phyloP scores from a whole-genome alignment of 2,329 filamentous ascomycete genomes.

The Diaporthe humulicola region DNA sequence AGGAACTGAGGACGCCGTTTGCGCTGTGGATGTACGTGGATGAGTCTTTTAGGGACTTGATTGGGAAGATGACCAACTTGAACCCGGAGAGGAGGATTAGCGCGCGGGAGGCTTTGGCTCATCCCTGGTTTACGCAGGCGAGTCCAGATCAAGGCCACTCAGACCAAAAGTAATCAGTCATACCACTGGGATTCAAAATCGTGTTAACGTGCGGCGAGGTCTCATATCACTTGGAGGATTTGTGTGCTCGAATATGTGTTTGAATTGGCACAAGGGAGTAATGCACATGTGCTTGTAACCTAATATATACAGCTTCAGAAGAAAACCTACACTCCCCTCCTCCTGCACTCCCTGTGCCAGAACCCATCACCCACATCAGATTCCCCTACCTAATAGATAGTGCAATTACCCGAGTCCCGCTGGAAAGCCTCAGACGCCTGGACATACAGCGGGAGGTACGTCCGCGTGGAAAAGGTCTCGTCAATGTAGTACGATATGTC shows the following conservation, averaged over 20 bases:
- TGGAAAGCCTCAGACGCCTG: slow-evolving; percentile 52
- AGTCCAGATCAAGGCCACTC: too few relatives aligned
- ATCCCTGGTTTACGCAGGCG: slow-evolving; percentile 40
- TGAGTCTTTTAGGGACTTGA: not conserved
- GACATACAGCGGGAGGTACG: slow-evolving; percentile 56
- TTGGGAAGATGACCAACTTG: slow-evolving; percentile 40
- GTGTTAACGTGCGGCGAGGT: too few relatives aligned
- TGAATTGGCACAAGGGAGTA: too few relatives aligned
- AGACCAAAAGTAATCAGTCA: too few relatives aligned
- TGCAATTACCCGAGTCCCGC: slow-evolving; percentile 52
- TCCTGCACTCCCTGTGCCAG: not conserved
- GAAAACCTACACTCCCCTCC: not conserved
- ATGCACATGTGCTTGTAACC: not conserved
- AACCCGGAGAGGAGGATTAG: slow-evolving; percentile 40
- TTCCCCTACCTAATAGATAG: slow-evolving; percentile 39
- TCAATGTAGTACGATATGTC: slow-evolving; percentile 56
- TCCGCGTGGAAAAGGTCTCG: slow-evolving; percentile 55
- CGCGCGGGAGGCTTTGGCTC: slow-evolving; percentile 39
- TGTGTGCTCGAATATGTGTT: too few relatives aligned
- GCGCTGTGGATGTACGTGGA: slow-evolving; percentile 32
- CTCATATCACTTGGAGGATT: too few relatives aligned
- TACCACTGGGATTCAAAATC: too few relatives aligned
- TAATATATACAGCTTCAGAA: not conserved
- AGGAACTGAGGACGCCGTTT: not conserved
- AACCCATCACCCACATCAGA: not conserved